These are phyloP conservation scores for Talaromyces ruber DNA, from an alignment of 495 filamentous ascomycete genomes.

Conservation along the genomic window DNA sequence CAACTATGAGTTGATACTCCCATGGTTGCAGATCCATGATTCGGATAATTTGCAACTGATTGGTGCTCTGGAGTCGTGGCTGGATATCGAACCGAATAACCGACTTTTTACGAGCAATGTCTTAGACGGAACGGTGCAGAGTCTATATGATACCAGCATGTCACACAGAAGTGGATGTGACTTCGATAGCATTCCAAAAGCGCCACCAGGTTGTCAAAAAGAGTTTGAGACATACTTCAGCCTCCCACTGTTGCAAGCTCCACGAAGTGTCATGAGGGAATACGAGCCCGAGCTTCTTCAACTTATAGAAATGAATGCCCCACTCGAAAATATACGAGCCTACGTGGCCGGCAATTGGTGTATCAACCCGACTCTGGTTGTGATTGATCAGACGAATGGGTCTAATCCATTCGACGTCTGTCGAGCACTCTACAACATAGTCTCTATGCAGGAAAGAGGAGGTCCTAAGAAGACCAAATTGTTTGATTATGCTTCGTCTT, in stretches of 20 bases:
- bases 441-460: slow-evolving; percentile 4
- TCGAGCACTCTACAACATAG: neutral
- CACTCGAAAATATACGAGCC: neutral
- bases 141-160: neutral
- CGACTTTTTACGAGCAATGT: neutral
- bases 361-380: neutral
- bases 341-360: neutral
- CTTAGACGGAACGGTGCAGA: neutral
- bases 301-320: neutral
- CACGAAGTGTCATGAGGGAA: slow-evolving; percentile 1
- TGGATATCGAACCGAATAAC: neutral
- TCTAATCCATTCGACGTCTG: neutral
- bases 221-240: slow-evolving; percentile 2
- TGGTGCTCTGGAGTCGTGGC: neutral
- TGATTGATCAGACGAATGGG: neutral
- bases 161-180: neutral
- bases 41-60: neutral
- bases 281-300: slow-evolving; percentile 3
- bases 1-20: neutral
- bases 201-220: slow-evolving; percentile 1
- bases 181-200: neutral
- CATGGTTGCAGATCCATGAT: neutral
- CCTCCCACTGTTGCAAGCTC: slow-evolving; percentile 2
- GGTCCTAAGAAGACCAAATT: slow-evolving; percentile 2
- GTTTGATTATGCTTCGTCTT: slow-evolving; percentile 1